Base-by-base conservation (phyloP, 2,329 filamentous ascomycete species). In the Botrytis sinoallii region DNA sequence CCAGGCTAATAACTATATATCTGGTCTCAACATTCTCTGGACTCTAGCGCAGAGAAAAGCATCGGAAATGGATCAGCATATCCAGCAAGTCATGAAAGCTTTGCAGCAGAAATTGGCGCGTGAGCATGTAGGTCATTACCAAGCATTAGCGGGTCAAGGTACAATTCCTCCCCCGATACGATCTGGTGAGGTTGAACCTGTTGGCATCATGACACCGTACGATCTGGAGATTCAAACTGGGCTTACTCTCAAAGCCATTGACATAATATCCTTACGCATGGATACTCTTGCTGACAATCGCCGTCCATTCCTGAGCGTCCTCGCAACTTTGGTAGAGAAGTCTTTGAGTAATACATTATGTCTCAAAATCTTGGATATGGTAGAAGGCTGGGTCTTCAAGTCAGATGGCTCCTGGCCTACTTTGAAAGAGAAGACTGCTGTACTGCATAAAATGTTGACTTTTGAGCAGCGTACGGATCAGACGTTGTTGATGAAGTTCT, bases 381-480 rank as follows among this genome's bases (percentile, higher is more conserved):
- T 98, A 6, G 95, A 98, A 81, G 89, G 88, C 46, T 99, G 97
- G 97, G 93, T 99, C 9, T 99, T 99, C 85, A 90, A 94, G 77
- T 96, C 94, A 0, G 95, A 94, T 74, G 96, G 97, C 76, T 96
- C 94, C 2, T 98, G 96, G 88, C 96, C 96, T 0, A 99, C 96
- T 0, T 87, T 99, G 1, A 99, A 99, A 82, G 97, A 99, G 83
- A 99, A 99, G 85, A 98, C 95, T 0, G 97, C 97, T 1, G 96
- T 99, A 1, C 85, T 99, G n/a, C 95, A 97, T 79, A 99, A 99
- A 84, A 99, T 99, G 96, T 85, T 98, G 25, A 91, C 95, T 0
- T 99, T 99, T 78, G 96, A 99, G 83, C 90, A 93, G 73, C 89
- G 96, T 57, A 84, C 88, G 42, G 95, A 98, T 80, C 89, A 91